Conservation (phyloP, 768 basidiomycete species). For the Pleurotus giganteus region DNA sequence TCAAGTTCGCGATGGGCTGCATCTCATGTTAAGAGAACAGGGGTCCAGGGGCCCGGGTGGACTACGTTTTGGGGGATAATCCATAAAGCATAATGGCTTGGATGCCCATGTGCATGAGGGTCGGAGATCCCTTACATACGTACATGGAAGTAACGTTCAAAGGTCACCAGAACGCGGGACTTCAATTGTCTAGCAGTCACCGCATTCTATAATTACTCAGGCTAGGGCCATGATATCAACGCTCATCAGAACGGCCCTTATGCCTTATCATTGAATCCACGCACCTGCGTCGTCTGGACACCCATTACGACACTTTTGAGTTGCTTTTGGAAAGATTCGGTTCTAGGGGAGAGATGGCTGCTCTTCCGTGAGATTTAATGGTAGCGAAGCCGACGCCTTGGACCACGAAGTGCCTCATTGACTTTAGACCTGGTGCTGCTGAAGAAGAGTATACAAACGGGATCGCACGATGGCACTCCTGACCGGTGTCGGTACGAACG, state of each 20-base stretch:
- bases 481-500: not conserved
- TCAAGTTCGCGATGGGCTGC: no score
- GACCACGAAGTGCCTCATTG: no score
- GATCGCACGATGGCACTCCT: not conserved
- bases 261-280: not conserved
- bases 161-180: not conserved
- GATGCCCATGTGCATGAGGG: not conserved
- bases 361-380: no score
- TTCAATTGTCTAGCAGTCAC: not conserved
- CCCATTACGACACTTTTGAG: no score
- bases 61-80: not conserved
- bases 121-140: not conserved
- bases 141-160: slow-evolving; percentile 1
- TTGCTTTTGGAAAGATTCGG: no score
- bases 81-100: not conserved
- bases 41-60: not conserved
- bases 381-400: no score
- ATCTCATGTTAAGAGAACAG: not conserved
- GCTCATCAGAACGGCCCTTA: not conserved
- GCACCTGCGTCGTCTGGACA: not conserved
- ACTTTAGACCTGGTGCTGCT: no score
- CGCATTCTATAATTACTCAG: not conserved
- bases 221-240: not conserved
- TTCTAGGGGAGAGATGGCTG: no score
- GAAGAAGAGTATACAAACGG: not conserved